Evolutionary conservation across 1,139 yeast species (phyloP).

Genomic region (Hyphopichia buzzinii): DNA sequence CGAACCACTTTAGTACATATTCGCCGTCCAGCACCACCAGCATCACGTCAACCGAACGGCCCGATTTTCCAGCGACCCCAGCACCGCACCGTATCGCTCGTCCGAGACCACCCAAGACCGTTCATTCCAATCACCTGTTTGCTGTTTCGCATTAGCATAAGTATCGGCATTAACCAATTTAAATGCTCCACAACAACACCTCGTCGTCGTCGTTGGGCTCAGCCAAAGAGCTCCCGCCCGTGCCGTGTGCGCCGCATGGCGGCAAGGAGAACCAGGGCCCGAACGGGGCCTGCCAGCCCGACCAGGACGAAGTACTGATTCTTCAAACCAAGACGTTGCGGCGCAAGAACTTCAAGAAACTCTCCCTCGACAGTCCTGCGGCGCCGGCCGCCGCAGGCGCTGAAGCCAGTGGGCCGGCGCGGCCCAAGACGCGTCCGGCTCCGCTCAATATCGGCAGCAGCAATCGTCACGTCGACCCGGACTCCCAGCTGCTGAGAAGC

Average conservation of each 20-base stretch:
- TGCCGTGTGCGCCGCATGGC: too few species aligned
- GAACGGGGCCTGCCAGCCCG: too few species aligned
- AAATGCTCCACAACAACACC: slow-evolving; percentile 15
- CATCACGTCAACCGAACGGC: too few species aligned
- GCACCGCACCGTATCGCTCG: too few species aligned
- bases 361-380: slow-evolving; percentile 42
- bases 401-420: slow-evolving; percentile 4
- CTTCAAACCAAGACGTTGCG: slow-evolving; percentile 59
- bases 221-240: slow-evolving; percentile 40
- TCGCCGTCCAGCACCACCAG: too few species aligned
- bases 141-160: too few species aligned
- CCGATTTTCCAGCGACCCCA: too few species aligned
- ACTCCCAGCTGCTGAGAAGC: slow-evolving; percentile 20
- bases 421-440: slow-evolving; percentile 19
- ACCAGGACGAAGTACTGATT: slow-evolving; percentile 18
- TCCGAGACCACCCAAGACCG: too few species aligned
- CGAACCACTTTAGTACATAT: too few species aligned
- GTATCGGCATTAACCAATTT: slow-evolving; percentile 7
- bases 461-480: slow-evolving; percentile 30
- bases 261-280: too few species aligned
- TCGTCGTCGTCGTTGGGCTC: slow-evolving; percentile 27
- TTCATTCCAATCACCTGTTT: too few species aligned
- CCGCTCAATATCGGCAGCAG: slow-evolving; percentile 24
- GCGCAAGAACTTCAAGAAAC: slow-evolving; percentile 71
- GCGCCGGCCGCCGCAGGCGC: neutral